phyloP scores from a whole-genome alignment of 345 rosid genomes.

The Gossypium herbaceum region DNA sequence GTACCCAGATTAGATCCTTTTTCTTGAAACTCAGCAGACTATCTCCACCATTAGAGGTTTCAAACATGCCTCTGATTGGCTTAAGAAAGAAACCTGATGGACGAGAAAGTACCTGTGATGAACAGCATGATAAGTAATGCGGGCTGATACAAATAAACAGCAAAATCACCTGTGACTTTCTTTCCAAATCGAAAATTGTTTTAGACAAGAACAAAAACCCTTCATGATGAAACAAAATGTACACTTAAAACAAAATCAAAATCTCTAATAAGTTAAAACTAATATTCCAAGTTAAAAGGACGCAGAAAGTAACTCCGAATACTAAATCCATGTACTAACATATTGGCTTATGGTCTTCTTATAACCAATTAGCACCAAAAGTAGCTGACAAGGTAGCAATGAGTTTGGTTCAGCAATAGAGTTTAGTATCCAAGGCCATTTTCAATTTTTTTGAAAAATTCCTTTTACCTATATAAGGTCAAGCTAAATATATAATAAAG shows the following conservation, averaged over 20 bases:
- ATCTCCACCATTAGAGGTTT: conserved; percentile 51
- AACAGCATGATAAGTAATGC: conserved; percentile 16
- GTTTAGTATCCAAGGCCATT: neutral
- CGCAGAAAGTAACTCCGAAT: neutral
- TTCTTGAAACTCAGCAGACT: conserved; percentile 73
- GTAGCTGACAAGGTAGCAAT: neutral
- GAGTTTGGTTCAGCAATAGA: neutral
- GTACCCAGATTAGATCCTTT: conserved; percentile 85
- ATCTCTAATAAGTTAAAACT: neutral
- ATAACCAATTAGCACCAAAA: neutral
- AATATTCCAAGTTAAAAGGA: neutral
- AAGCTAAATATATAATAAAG: neutral
- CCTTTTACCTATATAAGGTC: neutral
- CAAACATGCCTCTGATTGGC: conserved; percentile 65
- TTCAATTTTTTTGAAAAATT: neutral
- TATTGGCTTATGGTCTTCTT: neutral
- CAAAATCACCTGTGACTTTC: neutral
- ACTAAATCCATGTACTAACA: neutral
- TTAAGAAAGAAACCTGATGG: conserved; percentile 81
- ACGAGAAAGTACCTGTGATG: conserved; percentile 75
- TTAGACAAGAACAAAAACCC: neutral
- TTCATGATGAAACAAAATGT: neutral
- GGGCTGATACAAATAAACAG: neutral
- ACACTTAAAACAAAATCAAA: neutral
- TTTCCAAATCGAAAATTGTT: conserved; percentile 11